Evolutionary conservation across 495 filamentous ascomycete genomes (phyloP).

Genomic region (Annulohypoxylon moriforme): DNA sequence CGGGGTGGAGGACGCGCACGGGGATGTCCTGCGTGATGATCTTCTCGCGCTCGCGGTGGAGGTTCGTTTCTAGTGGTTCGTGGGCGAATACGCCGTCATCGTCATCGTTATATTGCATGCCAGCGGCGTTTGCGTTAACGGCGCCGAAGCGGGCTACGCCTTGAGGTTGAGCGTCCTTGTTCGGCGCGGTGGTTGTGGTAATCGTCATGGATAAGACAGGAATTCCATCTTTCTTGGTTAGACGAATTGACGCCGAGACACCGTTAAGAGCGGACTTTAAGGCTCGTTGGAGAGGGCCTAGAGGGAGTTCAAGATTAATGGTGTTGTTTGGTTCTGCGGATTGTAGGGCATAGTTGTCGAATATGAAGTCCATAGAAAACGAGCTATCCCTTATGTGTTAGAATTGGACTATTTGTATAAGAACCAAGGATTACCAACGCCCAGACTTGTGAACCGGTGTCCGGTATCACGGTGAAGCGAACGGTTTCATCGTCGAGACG

Average conservation of each 20-base stretch:
- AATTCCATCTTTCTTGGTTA: slow-evolving; percentile 89
- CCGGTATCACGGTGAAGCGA: slow-evolving; percentile 94
- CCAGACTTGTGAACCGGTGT: slow-evolving; percentile 96
- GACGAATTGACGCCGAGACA: slow-evolving; percentile 80
- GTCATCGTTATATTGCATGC: slow-evolving; percentile 24
- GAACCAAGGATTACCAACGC: slow-evolving; percentile 69
- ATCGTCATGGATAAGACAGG: slow-evolving; percentile 90
- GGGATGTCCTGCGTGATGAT: slow-evolving; percentile 96
- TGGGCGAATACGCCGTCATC: slow-evolving; percentile 58
- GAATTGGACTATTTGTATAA: not conserved
- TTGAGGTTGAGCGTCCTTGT: slow-evolving; percentile 42
- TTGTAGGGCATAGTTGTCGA: slow-evolving; percentile 87
- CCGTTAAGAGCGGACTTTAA: slow-evolving; percentile 84
- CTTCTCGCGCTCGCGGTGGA: slow-evolving; percentile 76
- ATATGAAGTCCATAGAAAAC: slow-evolving; percentile 79
- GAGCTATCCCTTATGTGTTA: slow-evolving; percentile 51
- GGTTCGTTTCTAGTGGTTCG: slow-evolving; percentile 61
- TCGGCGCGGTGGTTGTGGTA: slow-evolving; percentile 66
- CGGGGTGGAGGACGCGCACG: slow-evolving; percentile 84
- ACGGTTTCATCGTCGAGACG: slow-evolving; percentile 85
- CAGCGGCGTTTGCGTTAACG: slow-evolving; percentile 35
- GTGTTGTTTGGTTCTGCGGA: slow-evolving; percentile 81
- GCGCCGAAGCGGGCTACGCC: slow-evolving; percentile 43
- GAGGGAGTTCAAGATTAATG: slow-evolving; percentile 94
- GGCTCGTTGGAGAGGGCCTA: slow-evolving; percentile 81